Conservation (phyloP, 495 filamentous ascomycete species). For the Gamarada debralockiae region DNA sequence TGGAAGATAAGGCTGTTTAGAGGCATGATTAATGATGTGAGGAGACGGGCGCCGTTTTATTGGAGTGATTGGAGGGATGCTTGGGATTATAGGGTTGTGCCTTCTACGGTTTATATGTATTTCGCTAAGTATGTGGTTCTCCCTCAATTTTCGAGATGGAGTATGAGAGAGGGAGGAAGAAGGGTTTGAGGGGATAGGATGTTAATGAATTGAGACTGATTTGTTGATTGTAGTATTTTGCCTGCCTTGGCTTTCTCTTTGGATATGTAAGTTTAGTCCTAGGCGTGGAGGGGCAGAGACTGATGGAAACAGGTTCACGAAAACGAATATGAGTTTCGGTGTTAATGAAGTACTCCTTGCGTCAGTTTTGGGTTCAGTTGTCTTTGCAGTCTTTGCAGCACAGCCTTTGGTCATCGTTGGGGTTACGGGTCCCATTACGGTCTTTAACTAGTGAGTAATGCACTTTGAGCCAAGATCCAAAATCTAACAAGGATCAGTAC, state of each 20-base stretch:
- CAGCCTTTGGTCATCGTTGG: slow-evolving; percentile 87
- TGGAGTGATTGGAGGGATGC: slow-evolving; percentile 77
- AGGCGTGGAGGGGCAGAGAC: not conserved
- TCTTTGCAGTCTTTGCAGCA: slow-evolving; percentile 70
- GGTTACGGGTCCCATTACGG: slow-evolving; percentile 84
- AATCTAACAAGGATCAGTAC: slow-evolving; percentile 38
- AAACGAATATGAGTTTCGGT: slow-evolving; percentile 74
- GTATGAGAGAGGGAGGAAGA: too few species aligned
- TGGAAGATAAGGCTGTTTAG: slow-evolving; percentile 25
- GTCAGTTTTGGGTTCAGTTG: slow-evolving; percentile 72
- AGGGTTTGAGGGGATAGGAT: not conserved
- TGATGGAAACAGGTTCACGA: slow-evolving; percentile 41
- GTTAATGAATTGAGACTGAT: slow-evolving; percentile 16
- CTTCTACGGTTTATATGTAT: slow-evolving; percentile 84
- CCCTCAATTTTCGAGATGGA: too few species aligned
- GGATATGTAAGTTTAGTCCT: slow-evolving; percentile 60
- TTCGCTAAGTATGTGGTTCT: slow-evolving; percentile 84
- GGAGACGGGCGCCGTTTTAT: slow-evolving; percentile 69
- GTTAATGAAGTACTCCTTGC: slow-evolving; percentile 82
- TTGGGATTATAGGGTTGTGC: slow-evolving; percentile 80
- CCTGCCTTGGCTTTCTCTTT: slow-evolving; percentile 80
- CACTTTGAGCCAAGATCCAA: slow-evolving; percentile 7
- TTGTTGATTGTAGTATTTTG: slow-evolving; percentile 53
- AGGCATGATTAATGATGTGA: slow-evolving; percentile 73
- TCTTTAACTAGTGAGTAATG: slow-evolving; percentile 63